Conservation (phyloP, 2,329 filamentous ascomycete species). For the Arthrobotrys conoides region DNA sequence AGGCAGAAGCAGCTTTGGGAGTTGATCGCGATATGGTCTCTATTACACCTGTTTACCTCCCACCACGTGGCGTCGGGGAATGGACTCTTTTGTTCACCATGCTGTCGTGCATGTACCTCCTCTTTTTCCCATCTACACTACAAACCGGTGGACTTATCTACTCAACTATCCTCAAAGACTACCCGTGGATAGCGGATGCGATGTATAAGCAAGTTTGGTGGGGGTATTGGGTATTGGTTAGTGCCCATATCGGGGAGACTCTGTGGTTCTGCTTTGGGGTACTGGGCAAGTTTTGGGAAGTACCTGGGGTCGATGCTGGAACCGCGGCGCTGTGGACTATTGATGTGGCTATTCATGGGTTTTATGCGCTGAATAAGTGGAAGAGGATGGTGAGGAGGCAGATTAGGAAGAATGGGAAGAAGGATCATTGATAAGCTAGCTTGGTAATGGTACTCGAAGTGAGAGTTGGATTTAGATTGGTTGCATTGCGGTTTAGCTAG, state of each 20-base stretch:
- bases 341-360: slow-evolving; percentile 40
- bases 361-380: slow-evolving; percentile 34
- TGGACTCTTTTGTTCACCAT: slow-evolving; percentile 13
- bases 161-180: slow-evolving; percentile 39
- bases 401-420: slow-evolving; percentile 38
- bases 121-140: slow-evolving; percentile 47
- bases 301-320: slow-evolving; percentile 39
- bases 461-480: not conserved
- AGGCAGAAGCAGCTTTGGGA: slow-evolving; percentile 41
- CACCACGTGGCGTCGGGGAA: slow-evolving; percentile 25
- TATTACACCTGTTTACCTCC: slow-evolving; percentile 44
- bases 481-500: not conserved
- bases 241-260: slow-evolving; percentile 27
- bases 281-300: slow-evolving; percentile 30
- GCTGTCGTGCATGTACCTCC: slow-evolving; percentile 20
- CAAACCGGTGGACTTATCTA: slow-evolving; percentile 39
- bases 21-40: slow-evolving; percentile 46
- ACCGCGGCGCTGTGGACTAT: slow-evolving; percentile 33
- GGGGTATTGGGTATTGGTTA: slow-evolving; percentile 39
- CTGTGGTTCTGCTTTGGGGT: slow-evolving; percentile 27
- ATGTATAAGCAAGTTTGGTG: slow-evolving; percentile 29
- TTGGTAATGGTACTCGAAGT: not conserved
- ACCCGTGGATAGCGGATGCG: slow-evolving; percentile 32
- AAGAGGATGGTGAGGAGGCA: slow-evolving; percentile 45
- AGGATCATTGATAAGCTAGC: slow-evolving; percentile 43